A percentile compares a stretch with the other conserved stretches of the same genome.
Evolutionary conservation across 2,329 filamentous ascomycete genomes (phyloP).

Genomic region (Neofusicoccum kwambonambiense): DNA sequence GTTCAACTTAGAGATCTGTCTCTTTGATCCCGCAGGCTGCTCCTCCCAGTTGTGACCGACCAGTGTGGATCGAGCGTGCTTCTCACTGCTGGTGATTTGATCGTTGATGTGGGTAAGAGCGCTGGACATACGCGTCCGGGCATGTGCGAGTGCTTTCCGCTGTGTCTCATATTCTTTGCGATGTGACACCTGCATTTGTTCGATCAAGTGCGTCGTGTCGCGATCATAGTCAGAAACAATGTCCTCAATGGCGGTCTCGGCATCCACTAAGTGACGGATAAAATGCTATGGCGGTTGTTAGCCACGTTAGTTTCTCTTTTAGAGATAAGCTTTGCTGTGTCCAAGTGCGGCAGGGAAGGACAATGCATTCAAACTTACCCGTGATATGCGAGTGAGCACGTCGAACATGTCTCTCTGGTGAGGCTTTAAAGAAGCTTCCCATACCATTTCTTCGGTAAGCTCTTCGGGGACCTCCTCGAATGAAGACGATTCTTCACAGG

Average conservation of each 20-base stretch:
- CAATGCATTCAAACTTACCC: constrained; percentile 1
- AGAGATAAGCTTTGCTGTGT: no score
- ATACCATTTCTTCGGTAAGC: constrained; percentile 34
- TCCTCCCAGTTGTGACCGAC: neutral
- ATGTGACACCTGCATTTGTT: constrained; percentile 43
- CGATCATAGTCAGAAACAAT: constrained; percentile 46
- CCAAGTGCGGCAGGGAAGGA: no score
- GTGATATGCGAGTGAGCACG: constrained; percentile 38
- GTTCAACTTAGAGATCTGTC: neutral
- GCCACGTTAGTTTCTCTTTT: neutral
- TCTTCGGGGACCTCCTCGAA: neutral
- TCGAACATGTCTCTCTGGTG: constrained; percentile 42
- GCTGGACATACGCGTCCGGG: neutral
- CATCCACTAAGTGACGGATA: constrained; percentile 46
- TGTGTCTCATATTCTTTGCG: constrained; percentile 22
- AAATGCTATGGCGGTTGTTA: constrained; percentile 36
- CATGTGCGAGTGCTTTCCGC: neutral
- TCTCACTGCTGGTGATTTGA: neutral
- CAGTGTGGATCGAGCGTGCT: neutral
- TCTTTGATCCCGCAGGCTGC: neutral
- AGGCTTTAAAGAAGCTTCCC: constrained; percentile 38
- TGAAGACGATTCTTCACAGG: neutral
- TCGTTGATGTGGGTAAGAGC: neutral
- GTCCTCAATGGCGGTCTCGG: constrained; percentile 45
- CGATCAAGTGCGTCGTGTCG: constrained; percentile 45